Evolutionary conservation across 176 grass and related monocot species (phyloP).

Genomic region (Oropetium thomaeum): DNA sequence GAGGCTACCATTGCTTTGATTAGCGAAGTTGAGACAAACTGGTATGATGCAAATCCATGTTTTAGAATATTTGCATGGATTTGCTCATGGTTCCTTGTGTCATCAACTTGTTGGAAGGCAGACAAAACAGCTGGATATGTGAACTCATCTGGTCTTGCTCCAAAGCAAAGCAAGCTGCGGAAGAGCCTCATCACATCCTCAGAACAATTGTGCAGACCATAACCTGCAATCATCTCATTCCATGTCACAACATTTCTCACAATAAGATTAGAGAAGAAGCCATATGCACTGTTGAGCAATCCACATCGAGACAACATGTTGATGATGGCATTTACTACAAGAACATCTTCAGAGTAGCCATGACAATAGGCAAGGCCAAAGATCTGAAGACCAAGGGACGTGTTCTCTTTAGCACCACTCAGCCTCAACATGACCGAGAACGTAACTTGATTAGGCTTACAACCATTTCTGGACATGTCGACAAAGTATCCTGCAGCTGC

Average conservation of each 20-base stretch:
- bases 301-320: slow-evolving; percentile 54
- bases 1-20: slow-evolving; percentile 41
- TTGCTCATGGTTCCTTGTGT: slow-evolving; percentile 33
- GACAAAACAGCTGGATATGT: slow-evolving; percentile 44
- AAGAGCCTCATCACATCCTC: slow-evolving; percentile 46
- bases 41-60: slow-evolving; percentile 37
- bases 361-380: slow-evolving; percentile 36
- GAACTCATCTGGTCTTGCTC: slow-evolving; percentile 44
- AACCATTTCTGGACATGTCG: slow-evolving; percentile 24
- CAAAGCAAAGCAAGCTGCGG: slow-evolving; percentile 20
- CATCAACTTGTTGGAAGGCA: slow-evolving; percentile 29
- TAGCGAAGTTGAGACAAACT: slow-evolving; percentile 48
- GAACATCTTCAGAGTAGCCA: slow-evolving; percentile 43
- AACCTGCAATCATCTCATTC: slow-evolving; percentile 59
- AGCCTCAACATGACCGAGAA: slow-evolving; percentile 46
- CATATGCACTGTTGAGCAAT: slow-evolving; percentile 33
- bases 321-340: slow-evolving; percentile 51
- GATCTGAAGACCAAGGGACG: slow-evolving; percentile 44
- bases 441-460: slow-evolving; percentile 48
- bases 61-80: slow-evolving; percentile 49
- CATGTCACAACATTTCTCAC: slow-evolving; percentile 43
- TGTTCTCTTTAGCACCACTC: slow-evolving; percentile 28
- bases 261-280: slow-evolving; percentile 31
- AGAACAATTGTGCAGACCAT: slow-evolving; percentile 29
- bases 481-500: slow-evolving; percentile 29